phyloP scores from a whole-genome alignment of 2,329 filamentous ascomycete species.

The Domatiomyces globalis region DNA sequence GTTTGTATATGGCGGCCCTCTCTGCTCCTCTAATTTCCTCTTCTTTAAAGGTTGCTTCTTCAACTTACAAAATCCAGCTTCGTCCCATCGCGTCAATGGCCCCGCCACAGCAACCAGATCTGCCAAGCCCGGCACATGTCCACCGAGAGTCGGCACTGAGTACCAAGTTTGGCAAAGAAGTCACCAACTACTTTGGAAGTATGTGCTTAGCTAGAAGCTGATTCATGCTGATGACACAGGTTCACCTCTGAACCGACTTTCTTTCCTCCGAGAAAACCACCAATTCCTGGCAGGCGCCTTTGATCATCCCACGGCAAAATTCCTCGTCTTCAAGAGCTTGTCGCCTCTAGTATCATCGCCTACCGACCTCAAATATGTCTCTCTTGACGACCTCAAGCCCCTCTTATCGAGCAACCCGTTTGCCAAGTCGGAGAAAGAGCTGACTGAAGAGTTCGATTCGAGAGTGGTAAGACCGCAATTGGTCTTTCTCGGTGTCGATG shows the following conservation, averaged over 20 bases:
- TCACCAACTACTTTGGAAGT: constrained; percentile 39
- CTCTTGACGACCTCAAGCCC: constrained; percentile 52
- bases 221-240: constrained; percentile 20
- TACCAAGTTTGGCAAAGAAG: constrained; percentile 36
- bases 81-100: constrained; percentile 3
- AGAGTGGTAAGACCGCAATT: constrained; percentile 52
- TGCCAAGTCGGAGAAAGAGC: constrained; percentile 54
- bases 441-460: constrained; percentile 62
- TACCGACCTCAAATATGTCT: constrained; percentile 52
- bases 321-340: constrained; percentile 67
- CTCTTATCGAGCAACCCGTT: constrained; percentile 63
- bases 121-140: constrained; percentile 45
- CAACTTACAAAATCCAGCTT: not conserved
- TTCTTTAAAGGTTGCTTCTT: not conserved
- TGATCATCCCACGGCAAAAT: constrained; percentile 37
- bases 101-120: constrained; percentile 13
- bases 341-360: constrained; percentile 54
- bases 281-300: constrained; percentile 35
- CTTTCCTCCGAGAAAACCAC: constrained; percentile 35
- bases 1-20: not conserved
- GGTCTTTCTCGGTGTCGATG: constrained; percentile 74
- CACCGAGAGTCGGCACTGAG: constrained; percentile 43
- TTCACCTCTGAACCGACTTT: constrained; percentile 36
- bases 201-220: constrained; percentile 5
- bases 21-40: not conserved